These are phyloP conservation scores for Pythium brachiatum DNA, from an alignment of 352 stramenopile species.

Conservation along the genomic window DNA sequence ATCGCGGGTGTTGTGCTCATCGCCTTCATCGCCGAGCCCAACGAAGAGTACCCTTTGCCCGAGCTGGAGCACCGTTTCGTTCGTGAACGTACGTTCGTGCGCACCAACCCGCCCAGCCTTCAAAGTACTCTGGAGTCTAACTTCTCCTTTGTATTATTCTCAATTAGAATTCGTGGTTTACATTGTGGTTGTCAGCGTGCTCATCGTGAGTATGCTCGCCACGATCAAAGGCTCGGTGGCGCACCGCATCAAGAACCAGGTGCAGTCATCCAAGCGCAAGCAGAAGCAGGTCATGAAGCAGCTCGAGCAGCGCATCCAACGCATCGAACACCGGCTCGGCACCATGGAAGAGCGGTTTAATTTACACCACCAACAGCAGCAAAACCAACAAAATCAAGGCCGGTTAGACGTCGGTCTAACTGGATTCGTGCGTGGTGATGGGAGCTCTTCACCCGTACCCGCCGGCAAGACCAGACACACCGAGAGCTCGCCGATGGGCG, in stretches of 20 bases:
- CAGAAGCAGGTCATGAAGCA: slow-evolving; percentile 84
- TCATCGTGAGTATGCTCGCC: slow-evolving; percentile 77
- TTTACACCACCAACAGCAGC: slow-evolving; percentile 25
- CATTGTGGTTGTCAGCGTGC: slow-evolving; percentile 70
- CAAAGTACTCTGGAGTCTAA: slow-evolving; percentile 1
- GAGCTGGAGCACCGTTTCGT: slow-evolving; percentile 84
- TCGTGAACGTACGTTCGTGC: slow-evolving; percentile 40
- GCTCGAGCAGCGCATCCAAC: slow-evolving; percentile 62
- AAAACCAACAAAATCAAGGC: slow-evolving; percentile 7
- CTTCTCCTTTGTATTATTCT: not conserved
- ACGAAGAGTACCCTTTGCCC: slow-evolving; percentile 82
- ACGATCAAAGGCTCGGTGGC: slow-evolving; percentile 88
- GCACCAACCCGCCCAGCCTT: not conserved
- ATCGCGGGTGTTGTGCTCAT: slow-evolving; percentile 87
- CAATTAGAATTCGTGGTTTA: slow-evolving; percentile 44
- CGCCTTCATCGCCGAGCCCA: slow-evolving; percentile 80
- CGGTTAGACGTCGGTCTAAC: not conserved
- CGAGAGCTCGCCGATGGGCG: slow-evolving; percentile 27
- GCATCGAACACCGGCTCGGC: slow-evolving; percentile 62
- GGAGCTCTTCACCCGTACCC: slow-evolving; percentile 16
- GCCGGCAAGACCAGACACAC: slow-evolving; percentile 28
- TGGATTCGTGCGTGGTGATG: slow-evolving; percentile 12
- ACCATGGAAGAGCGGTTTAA: slow-evolving; percentile 63
- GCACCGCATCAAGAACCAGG: slow-evolving; percentile 82
- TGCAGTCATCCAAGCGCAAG: slow-evolving; percentile 76